phyloP scores from a whole-genome alignment of 2,329 filamentous ascomycete genomes.

The Sporothrix pseudoabietina region DNA sequence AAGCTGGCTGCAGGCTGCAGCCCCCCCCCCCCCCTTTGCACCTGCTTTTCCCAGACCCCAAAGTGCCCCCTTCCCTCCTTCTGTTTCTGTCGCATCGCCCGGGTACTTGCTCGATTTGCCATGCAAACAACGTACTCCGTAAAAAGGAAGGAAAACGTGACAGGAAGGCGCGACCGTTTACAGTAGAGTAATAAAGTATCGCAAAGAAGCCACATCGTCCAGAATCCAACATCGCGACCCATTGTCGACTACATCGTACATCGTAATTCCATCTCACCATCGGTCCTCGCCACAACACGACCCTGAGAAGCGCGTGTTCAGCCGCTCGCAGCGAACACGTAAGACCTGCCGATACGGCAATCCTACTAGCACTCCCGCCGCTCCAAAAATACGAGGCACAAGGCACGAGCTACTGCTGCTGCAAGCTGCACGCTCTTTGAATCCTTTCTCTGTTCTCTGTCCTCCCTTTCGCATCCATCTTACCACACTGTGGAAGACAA shows the following conservation, averaged over 20 bases:
- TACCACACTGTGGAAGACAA: background rate
- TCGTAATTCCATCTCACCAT: background rate
- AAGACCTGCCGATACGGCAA: conserved; percentile 1
- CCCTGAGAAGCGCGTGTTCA: conserved; percentile 1
- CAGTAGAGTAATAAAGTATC: background rate
- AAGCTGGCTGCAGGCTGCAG: background rate
- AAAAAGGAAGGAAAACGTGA: background rate
- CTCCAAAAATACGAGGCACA: conserved; percentile 25
- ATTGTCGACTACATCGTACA: background rate
- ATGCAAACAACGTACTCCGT: background rate
- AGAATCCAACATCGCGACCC: conserved; percentile 19
- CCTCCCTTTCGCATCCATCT: background rate
- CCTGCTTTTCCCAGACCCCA: conserved; percentile 2
- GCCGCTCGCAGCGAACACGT: conserved; percentile 6
- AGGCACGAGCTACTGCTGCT: background rate
- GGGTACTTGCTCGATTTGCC: background rate
- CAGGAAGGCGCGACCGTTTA: background rate
- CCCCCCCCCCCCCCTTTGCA: conserved; percentile 15
- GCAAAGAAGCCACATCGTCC: conserved; percentile 22
- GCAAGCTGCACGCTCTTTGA: background rate
- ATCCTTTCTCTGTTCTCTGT: background rate
- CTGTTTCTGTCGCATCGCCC: conserved; percentile 24
- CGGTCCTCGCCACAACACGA: background rate
- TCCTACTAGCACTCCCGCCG: conserved; percentile 1
- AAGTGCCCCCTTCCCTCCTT: conserved; percentile 12